Percentiles rank a stretch among this genome's conserved stretches.
These are phyloP conservation scores for Gracilaria domingensis DNA, from an alignment of 23 red algal species.

Conservation along the genomic window DNA sequence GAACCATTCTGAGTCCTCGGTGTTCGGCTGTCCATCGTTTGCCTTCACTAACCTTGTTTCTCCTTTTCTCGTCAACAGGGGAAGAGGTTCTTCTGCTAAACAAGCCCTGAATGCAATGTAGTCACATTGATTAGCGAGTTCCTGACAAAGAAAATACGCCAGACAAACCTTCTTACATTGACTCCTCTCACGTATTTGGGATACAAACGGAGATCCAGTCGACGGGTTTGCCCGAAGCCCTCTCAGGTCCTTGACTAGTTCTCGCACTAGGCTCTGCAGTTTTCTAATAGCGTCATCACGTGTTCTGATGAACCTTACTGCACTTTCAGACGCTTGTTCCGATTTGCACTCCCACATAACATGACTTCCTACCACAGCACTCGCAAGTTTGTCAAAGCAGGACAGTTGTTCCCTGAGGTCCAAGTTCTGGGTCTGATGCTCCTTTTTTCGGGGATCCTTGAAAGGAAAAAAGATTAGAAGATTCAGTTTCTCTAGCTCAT, in stretches of 20 bases:
- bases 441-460: background rate
- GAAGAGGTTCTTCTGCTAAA: background rate
- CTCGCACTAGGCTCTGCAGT: conserved; percentile 5
- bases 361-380: background rate
- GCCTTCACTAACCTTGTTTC: background rate
- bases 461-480: conserved; percentile 36
- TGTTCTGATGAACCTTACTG: conserved; percentile 1
- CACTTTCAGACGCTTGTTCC: conserved; percentile 15
- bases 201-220: background rate
- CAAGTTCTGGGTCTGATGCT: background rate
- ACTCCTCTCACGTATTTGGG: background rate
- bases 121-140: conserved; percentile 21
- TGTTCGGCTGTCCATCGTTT: too few species aligned
- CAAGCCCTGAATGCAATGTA: conserved; percentile 24
- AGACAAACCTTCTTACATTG: conserved; percentile 18
- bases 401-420: background rate
- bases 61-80: background rate
- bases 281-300: conserved; percentile 31
- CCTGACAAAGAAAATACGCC: conserved; percentile 8
- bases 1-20: too few species aligned
- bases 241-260: conserved; percentile 32
- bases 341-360: conserved; percentile 12
- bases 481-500: conserved; percentile 32
- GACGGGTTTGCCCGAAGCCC: background rate
- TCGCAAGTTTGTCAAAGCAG: background rate